Base-by-base conservation (phyloP, 1,139 yeast species). In the Geotrichum klebahnii region DNA sequence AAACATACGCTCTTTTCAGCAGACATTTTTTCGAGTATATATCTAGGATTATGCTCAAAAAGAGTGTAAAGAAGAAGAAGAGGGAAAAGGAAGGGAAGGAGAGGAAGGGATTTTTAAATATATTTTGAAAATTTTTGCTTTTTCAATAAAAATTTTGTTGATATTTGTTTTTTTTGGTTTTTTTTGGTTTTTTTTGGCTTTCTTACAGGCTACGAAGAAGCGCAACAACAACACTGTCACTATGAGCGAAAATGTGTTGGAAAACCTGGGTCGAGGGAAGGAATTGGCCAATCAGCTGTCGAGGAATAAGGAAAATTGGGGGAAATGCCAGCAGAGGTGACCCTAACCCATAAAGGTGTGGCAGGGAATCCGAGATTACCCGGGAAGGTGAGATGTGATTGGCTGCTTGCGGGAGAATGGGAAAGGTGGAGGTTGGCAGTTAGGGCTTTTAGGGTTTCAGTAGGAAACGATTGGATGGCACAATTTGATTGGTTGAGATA, bases 21-120 rank as follows among this genome's bases (percentile, higher is more conserved):
- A 26, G 42, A 38, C 42, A 38, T 38, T 38, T 38, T 38, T 38
- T 38, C 42, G 42, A 38, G 42, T 38, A 38, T 24, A 10, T 38
- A 38, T 26, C 29, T 24, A 38, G n/a, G 19, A 16, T 14, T 14
- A 35, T 16, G 28, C 41, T 37, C 41, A 37, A 37, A 37, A 37
- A 37, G 29, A 37, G 41, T 38, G 42, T 38, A 14, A 16, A 26
- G 42, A 14, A 14, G 14, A 26, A 26, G 28, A 26, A 26, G n/a
- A 17, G 10, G 20, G 17, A 38, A n/a, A n/a, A n/a, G n/a, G 33
- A 24, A 26, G 23, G 19, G 19, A 22, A 38, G 19, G 28, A 35
- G 23, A 33, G 17, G 8, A 16, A 16, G 17, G n/a, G n/a, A n/a
- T n/a, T n/a, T n/a, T n/a, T n/a, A n/a, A 33, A 33, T 14, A 14